Base-by-base conservation (phyloP, 345 rosid species). In the Sonneratia caseolaris region DNA sequence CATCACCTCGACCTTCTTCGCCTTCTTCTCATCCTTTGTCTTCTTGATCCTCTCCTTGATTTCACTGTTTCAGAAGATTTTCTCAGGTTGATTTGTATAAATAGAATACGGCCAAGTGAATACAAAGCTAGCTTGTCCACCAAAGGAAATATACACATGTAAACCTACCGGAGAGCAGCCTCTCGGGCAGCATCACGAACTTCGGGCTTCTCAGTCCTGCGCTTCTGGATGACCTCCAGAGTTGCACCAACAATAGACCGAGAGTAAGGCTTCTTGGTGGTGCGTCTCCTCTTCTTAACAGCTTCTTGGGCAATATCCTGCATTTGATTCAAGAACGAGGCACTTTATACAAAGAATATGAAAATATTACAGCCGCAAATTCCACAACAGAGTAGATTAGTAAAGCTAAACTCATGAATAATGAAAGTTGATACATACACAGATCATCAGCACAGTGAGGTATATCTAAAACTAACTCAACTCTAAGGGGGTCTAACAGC, bases 231-330 rank as follows among this genome's bases (percentile, higher is more conserved):
- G 7, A 89, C 87, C 75, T 87, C 94, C 84, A 89, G 73, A 32
- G 91, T 85, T 12, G 88, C 90, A 75, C 91, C 94, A 2, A 89
- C 91, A 68, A 89, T 87, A 32, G 91, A 89, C 76, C 95, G 82
- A 1, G 90, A 89, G 69, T 89, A 87, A 24, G 92, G 90, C 73
- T 86, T 89, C 80, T 83, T 89, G 51, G 88, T 75, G 71, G 81
- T 0, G 0, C 86, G 81, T 3, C 90, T 79, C 81, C 75, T 87
- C 85, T 84, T 89, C 85, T 83, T 89, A 14, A 81, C 85, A 53
- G 88, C 79, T 74, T 87, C 92, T 21, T 81, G 80, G 12, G 92
- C 83, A 73, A 87, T 79, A 68, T 89, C 94, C 89, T 89, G 68
- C 16, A 22, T 56, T 22, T 4, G 45, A 49, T 8, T 15, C 36